Percentiles rank a stretch among this genome's conserved stretches.
Conservation (phyloP, 176 grass and related monocot genomes). For the Canna indica region DNA sequence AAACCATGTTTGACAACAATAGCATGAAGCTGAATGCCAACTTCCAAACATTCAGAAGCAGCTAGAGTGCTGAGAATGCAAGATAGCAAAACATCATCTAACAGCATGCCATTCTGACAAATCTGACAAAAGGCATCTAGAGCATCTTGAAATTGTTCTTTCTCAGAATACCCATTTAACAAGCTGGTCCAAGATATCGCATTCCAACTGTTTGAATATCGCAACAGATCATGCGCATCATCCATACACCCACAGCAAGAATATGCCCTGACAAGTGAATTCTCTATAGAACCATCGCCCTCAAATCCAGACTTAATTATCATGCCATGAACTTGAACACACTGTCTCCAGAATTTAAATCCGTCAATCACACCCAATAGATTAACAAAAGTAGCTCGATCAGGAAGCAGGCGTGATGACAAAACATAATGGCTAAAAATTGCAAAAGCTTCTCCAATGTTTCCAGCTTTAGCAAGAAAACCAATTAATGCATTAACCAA, state of each 20-base stretch:
- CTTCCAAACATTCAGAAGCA: not conserved
- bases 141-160: slow-evolving; percentile 2
- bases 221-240: slow-evolving; percentile 3
- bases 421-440: slow-evolving; percentile 6
- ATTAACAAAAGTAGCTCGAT: slow-evolving; percentile 14
- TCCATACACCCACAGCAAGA: not conserved
- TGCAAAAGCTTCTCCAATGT: slow-evolving; percentile 6
- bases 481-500: slow-evolving; percentile 10
- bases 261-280: slow-evolving; percentile 6
- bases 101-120: not conserved
- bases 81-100: slow-evolving; percentile 14
- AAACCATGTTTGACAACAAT: slow-evolving; percentile 6
- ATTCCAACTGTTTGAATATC: not conserved
- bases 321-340: slow-evolving; percentile 12
- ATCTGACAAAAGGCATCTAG: slow-evolving; percentile 6
- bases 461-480: slow-evolving; percentile 11
- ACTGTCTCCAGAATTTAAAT: not conserved
- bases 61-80: slow-evolving; percentile 11
- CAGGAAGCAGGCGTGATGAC: not conserved
- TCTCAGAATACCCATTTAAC: not conserved
- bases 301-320: slow-evolving; percentile 4
- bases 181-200: slow-evolving; percentile 17
- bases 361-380: slow-evolving; percentile 7
- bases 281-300: slow-evolving; percentile 5
- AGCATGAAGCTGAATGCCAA: slow-evolving; percentile 11